These are phyloP conservation scores for Pseudogymnoascus verrucosus DNA, from an alignment of 2,329 filamentous ascomycete species.

Conservation along the genomic window DNA sequence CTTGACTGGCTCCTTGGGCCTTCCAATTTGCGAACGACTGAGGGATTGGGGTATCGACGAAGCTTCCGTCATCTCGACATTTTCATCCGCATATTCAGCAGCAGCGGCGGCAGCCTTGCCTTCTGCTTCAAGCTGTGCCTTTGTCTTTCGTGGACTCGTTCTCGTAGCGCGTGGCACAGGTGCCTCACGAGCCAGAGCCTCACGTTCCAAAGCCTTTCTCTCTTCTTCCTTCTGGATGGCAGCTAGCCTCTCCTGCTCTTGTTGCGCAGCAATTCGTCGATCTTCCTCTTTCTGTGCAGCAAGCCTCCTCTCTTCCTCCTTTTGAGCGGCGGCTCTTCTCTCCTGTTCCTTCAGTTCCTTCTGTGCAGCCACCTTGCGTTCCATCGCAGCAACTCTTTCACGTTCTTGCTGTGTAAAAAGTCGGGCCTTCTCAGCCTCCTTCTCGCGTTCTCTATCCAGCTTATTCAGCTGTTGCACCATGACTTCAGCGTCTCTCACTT, in stretches of 20 bases:
- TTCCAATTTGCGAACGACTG: slow-evolving; percentile 42
- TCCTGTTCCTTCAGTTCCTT: background rate
- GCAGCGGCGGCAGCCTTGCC: slow-evolving; percentile 24
- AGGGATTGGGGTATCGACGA: slow-evolving; percentile 52
- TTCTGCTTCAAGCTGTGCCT: slow-evolving; percentile 29
- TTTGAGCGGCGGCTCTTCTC: slow-evolving; percentile 32
- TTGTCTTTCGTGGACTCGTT: slow-evolving; percentile 45
- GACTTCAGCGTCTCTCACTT: slow-evolving; percentile 52
- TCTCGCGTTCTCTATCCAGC: slow-evolving; percentile 59
- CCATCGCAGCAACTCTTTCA: slow-evolving; percentile 45
- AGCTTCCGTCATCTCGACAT: slow-evolving; percentile 50
- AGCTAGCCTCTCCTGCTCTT: slow-evolving; percentile 46
- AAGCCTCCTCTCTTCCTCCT: slow-evolving; percentile 40
- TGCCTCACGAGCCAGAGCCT: slow-evolving; percentile 24
- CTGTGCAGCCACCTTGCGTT: slow-evolving; percentile 40
- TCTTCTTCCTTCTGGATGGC: slow-evolving; percentile 49
- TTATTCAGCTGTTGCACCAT: slow-evolving; percentile 53
- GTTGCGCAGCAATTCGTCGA: background rate
- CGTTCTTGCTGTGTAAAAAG: slow-evolving; percentile 48
- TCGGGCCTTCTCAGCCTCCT: slow-evolving; percentile 61
- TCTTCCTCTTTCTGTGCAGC: slow-evolving; percentile 10
- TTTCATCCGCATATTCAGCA: slow-evolving; percentile 30
- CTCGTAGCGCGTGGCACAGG: slow-evolving; percentile 37
- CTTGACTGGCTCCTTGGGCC: slow-evolving; percentile 43
- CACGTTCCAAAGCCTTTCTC: slow-evolving; percentile 22